Evolutionary conservation across 768 basidiomycete genomes (phyloP).

Genomic region (Boletus edulis): DNA sequence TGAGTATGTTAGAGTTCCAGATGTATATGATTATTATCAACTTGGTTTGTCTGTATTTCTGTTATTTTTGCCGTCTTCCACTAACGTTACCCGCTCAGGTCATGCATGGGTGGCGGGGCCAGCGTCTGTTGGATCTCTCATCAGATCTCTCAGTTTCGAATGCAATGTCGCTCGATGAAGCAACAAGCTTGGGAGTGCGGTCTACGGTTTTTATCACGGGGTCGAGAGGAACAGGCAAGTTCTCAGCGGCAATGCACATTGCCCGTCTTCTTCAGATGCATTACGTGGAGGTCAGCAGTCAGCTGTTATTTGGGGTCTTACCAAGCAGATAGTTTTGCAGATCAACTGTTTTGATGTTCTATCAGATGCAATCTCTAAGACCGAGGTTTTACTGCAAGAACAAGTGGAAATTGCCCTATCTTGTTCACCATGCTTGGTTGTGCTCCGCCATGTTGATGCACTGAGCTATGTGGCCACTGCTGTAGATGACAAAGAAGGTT

Average conservation of each 20-base stretch:
- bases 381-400: slow-evolving; percentile 68
- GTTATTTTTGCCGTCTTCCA: background rate
- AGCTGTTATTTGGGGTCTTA: background rate
- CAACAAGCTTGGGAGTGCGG: slow-evolving; percentile 59
- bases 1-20: slow-evolving; percentile 63
- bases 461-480: slow-evolving; percentile 60
- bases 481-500: slow-evolving; percentile 63
- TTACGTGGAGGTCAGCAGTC: slow-evolving; percentile 59
- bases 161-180: slow-evolving; percentile 55
- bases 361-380: slow-evolving; percentile 73
- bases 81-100: slow-evolving; percentile 21
- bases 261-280: slow-evolving; percentile 71
- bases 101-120: slow-evolving; percentile 1
- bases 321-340: slow-evolving; percentile 38
- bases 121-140: slow-evolving; percentile 33
- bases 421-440: slow-evolving; percentile 82
- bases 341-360: slow-evolving; percentile 83
- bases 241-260: slow-evolving; percentile 54
- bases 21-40: slow-evolving; percentile 46
- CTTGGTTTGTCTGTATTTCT: slow-evolving; percentile 41
- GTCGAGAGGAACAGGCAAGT: slow-evolving; percentile 78
- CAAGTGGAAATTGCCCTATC: slow-evolving; percentile 73
- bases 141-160: slow-evolving; percentile 57
- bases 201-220: slow-evolving; percentile 79
- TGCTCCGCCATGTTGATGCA: slow-evolving; percentile 81